phyloP scores from a whole-genome alignment of 2,329 filamentous ascomycete genomes.

The Colletotrichum aenigma region DNA sequence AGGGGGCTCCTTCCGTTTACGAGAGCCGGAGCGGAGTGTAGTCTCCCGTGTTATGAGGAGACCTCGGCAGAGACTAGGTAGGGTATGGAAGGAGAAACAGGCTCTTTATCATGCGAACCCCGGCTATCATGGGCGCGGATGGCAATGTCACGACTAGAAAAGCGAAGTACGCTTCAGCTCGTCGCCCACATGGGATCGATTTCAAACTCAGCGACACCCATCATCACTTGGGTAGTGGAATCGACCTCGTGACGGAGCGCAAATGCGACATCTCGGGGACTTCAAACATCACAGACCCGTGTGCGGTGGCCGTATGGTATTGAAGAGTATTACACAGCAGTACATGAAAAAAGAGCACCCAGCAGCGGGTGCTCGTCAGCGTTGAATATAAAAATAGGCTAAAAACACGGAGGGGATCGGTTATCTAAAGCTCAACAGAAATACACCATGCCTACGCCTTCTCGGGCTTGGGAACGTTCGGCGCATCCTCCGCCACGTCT shows the following conservation, averaged over 20 bases:
- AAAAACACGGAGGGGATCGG: background rate
- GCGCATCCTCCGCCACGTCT: constrained; percentile 28
- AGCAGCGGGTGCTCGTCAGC: background rate
- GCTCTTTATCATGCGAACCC: too few relatives aligned
- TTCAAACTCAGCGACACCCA: background rate
- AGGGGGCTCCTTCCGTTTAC: too few relatives aligned
- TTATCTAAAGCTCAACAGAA: background rate
- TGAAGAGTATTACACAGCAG: background rate
- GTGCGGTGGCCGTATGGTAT: background rate
- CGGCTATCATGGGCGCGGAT: too few relatives aligned
- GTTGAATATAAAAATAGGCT: background rate
- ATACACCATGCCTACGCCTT: background rate
- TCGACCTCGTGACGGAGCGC: background rate
- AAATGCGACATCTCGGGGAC: background rate
- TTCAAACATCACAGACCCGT: background rate
- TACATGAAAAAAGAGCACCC: background rate
- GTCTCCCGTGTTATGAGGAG: too few relatives aligned
- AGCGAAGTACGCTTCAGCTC: background rate
- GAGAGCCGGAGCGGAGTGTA: too few relatives aligned
- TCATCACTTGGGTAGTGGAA: background rate
- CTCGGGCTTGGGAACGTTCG: constrained; percentile 26
- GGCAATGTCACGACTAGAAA: too few relatives aligned
- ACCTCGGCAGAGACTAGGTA: too few relatives aligned
- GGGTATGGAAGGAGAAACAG: too few relatives aligned
- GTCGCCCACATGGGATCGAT: background rate